Base-by-base conservation (phyloP, 129 eudicot species). In the Centella asiatica region DNA sequence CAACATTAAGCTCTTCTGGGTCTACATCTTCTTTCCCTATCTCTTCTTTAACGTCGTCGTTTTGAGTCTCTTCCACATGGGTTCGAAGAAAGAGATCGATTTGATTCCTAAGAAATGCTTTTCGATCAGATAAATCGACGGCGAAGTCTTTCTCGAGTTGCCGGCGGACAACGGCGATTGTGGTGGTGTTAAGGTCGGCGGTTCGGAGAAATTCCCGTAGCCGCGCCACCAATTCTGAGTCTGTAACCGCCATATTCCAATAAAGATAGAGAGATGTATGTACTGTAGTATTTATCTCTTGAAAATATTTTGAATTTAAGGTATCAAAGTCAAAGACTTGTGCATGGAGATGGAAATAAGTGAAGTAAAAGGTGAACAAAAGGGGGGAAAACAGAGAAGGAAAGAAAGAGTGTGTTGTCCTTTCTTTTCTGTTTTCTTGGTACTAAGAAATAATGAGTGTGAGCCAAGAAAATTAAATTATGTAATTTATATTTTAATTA, bases 131-230 rank as follows among this genome's bases (percentile, higher is more conserved):
- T 56, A 85, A 82, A 68, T 82, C 81, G 19, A 82, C 51, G 24
- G 76, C 73, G 19, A 85, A 74, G 18, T 82, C 79, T 13, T 56
- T 44, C 64, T 85, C 83, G 53, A 85, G 79, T 12, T 54, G 64
- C 17, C 86, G 86, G 72, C 89, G 86, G 37, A 85, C 81, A 68
- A 73, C 42, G 75, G 74, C 70, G 56, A 80, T 67, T 14, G 95
- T 76, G 66, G 89, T 73, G 53, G 81, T 74, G 39, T 76, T 68
- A 37, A 82, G 83, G 86, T 85, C 89, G 65, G 89, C 73, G 23
- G 79, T 58, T n/a, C 76, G 68, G 18, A 85, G 72, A 12, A 85
- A 70, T 19, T 76, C 60, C 27, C 76, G 89, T 6, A 85, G 71
- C 57, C 77, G 77, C 23, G 68, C 32, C 22, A 82, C 67, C 6